These are phyloP conservation scores for Paxillus ammoniavirescens DNA, from an alignment of 768 basidiomycete genomes.

Conservation along the genomic window DNA sequence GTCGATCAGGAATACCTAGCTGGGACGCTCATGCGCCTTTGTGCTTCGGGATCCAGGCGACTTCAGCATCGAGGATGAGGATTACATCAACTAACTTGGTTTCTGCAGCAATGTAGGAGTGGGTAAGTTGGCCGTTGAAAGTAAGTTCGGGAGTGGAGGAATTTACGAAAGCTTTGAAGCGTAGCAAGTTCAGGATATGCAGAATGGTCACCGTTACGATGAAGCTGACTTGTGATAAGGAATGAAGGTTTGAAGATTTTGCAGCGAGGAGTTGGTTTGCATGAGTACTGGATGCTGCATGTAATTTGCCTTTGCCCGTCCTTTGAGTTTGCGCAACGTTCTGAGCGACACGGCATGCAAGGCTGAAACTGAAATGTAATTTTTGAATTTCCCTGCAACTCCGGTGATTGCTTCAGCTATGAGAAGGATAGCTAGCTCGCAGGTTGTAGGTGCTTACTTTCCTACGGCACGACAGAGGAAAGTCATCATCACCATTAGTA, in stretches of 20 bases:
- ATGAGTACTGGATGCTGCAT: too few species aligned
- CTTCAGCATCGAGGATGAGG: conserved; percentile 61
- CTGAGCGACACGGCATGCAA: too few species aligned
- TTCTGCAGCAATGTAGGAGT: conserved; percentile 48
- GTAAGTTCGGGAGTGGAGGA: conserved; percentile 54
- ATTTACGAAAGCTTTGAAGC: conserved; percentile 49
- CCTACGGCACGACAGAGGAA: too few species aligned
- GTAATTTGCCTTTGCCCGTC: too few species aligned
- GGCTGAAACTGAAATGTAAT: too few species aligned
- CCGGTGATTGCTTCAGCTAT: too few species aligned
- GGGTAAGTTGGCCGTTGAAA: conserved; percentile 51
- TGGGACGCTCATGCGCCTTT: conserved; percentile 39
- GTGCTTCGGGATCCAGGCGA: conserved; percentile 61
- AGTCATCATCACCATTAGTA: too few species aligned
- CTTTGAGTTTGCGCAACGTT: too few species aligned
- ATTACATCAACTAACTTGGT: conserved; percentile 59
- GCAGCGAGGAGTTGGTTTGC: conserved; percentile 40
- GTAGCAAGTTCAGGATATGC: conserved; percentile 45
- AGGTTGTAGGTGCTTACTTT: too few species aligned
- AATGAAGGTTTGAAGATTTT: conserved; percentile 41
- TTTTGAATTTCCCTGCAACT: too few species aligned
- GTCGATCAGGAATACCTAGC: conserved; percentile 63
- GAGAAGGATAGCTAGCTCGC: too few species aligned
- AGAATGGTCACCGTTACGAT: conserved; percentile 45
- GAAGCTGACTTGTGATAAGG: conserved; percentile 59